Evolutionary conservation across 1,284 basidiomycete species (phyloP), one percentile per base, ranked within the genome.

Genomic region (Ceraceosorus bombacis): DNA sequence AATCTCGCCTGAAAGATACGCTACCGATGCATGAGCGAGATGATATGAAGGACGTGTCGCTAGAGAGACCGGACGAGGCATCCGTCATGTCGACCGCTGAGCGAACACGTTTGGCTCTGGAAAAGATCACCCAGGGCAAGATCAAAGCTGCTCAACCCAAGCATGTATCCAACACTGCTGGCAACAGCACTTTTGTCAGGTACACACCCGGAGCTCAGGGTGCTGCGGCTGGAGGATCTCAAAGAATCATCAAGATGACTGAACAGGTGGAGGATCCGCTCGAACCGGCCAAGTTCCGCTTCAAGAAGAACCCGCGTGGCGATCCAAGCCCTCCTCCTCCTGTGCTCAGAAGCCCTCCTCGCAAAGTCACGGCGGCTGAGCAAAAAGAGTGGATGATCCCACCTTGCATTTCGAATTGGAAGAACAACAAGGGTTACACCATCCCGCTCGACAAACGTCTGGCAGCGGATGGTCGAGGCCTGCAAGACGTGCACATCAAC

Each of bases 301-400:
- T 96, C 78, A 96, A 96, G 82, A 98, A 98, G 82, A 91, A 97
- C 61, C 94, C 95, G 4, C 82, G 89, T 67, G 95, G 92, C 2
- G 91, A 92, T 9, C 92, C 90, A 0, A 93, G 90, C 72, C 94
- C 95, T 0, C 95, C 95, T 1, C 90, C 94, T 2, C 94, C 95
- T n/a, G 90, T 98, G 0, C 81, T 99, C 55, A 86, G 94, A 50
- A 92, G 89, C 80, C 95, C 95, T 2, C 95, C 95, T 5, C 83
- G 95, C 59, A 94, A 96, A 72, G 90, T 90, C 3, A 95, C 94
- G 0, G 89, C 90, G 4, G 88, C 91, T 62, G 95, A 98, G 77
- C 94, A 97, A 80, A 97, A 97, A 80, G 94, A 97, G 73, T 97
- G 95, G 95, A 96, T 96, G 92, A 97, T 99, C 58, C 95, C 95